Evolutionary conservation across 2,329 filamentous ascomycete species (phyloP).

Genomic region (Lithohypha guttulata): DNA sequence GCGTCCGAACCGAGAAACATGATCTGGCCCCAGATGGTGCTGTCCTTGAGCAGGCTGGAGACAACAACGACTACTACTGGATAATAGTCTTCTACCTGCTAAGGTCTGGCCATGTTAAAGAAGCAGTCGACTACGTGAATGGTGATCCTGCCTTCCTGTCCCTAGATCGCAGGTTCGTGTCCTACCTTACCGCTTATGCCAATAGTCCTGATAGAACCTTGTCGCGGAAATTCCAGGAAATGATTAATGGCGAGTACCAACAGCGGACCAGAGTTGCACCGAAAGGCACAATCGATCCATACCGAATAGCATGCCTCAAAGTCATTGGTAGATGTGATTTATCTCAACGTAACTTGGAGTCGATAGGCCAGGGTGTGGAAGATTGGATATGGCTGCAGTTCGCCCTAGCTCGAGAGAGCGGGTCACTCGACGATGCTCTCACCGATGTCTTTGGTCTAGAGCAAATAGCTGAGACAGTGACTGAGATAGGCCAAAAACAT

Average conservation of each 20-base stretch:
- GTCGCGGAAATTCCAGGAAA: slow-evolving; percentile 67
- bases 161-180: slow-evolving; percentile 80
- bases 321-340: slow-evolving; percentile 72
- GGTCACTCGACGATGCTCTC: slow-evolving; percentile 50
- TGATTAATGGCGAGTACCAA: slow-evolving; percentile 81
- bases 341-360: slow-evolving; percentile 45
- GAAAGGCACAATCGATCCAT: slow-evolving; percentile 82
- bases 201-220: slow-evolving; percentile 66
- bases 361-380: slow-evolving; percentile 49
- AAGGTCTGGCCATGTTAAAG: slow-evolving; percentile 69
- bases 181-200: slow-evolving; percentile 77
- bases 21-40: slow-evolving; percentile 73
- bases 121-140: slow-evolving; percentile 79
- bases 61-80: slow-evolving; percentile 69
- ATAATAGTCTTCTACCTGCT: slow-evolving; percentile 87
- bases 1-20: slow-evolving; percentile 66
- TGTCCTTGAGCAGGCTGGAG: slow-evolving; percentile 65
- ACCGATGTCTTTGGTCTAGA: slow-evolving; percentile 52
- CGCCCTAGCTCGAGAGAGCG: slow-evolving; percentile 50
- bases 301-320: slow-evolving; percentile 96
- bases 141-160: slow-evolving; percentile 72
- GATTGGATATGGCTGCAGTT: slow-evolving; percentile 61
- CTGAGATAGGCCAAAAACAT: slow-evolving; percentile 81
- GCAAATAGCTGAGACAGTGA: slow-evolving; percentile 66
- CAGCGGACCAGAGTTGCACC: slow-evolving; percentile 74